phyloP scores from a whole-genome alignment of 2,329 filamentous ascomycete species.

The Calonectria hongkongensis region DNA sequence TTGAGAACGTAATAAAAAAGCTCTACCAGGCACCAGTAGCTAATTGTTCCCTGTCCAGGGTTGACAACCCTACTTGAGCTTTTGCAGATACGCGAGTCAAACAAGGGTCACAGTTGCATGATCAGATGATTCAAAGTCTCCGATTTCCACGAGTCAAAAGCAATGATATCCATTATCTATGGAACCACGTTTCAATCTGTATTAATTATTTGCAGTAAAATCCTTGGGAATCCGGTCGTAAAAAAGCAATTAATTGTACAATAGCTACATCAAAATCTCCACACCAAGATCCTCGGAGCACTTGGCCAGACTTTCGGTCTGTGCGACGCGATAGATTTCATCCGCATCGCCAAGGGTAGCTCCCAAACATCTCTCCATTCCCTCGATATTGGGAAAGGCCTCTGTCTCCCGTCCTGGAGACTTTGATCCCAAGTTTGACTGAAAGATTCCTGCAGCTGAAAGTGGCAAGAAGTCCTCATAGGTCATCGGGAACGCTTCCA shows the following conservation, averaged over 20 bases:
- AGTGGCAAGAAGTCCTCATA: slow-evolving; percentile 73
- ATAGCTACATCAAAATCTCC: slow-evolving; percentile 33
- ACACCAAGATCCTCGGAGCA: slow-evolving; percentile 44
- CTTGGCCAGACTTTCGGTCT: slow-evolving; percentile 49
- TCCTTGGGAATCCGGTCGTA: background rate
- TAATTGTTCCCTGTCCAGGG: too few species aligned
- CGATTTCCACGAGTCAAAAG: too few species aligned
- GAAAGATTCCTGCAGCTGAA: slow-evolving; percentile 70
- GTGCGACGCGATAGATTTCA: slow-evolving; percentile 41
- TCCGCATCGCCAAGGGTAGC: slow-evolving; percentile 39
- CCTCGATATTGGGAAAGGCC: slow-evolving; percentile 33
- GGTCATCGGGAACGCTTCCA: slow-evolving; percentile 65
- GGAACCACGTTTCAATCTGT: background rate
- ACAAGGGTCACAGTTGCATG: too few species aligned
- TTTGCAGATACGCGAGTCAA: too few species aligned
- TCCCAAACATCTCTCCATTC: slow-evolving; percentile 40
- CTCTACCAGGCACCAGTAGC: too few species aligned
- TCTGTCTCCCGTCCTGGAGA: slow-evolving; percentile 25
- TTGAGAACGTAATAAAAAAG: too few species aligned
- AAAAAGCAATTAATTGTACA: background rate
- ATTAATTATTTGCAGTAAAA: background rate
- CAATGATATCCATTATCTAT: background rate
- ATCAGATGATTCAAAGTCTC: too few species aligned
- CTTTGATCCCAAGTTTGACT: slow-evolving; percentile 60
- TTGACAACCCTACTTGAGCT: too few species aligned